phyloP scores from a whole-genome alignment of 2,329 filamentous ascomycete genomes.

The Dothistroma pini region DNA sequence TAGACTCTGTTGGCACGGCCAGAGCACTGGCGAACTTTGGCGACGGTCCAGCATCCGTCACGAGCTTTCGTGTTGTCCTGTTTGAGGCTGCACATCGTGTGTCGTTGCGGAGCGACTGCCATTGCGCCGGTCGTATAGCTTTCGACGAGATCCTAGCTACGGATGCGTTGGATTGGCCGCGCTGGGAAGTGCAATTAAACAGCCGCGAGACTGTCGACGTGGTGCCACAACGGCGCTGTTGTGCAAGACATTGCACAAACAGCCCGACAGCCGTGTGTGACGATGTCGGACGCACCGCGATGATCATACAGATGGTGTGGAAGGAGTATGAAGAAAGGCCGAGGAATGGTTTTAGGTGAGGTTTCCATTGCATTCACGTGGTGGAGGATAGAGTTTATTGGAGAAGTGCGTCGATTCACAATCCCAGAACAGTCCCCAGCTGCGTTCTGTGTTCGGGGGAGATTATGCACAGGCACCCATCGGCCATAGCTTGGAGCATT shows the following conservation, averaged over 20 bases:
- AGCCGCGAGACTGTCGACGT: neutral
- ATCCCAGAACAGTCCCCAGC: neutral
- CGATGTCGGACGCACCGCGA: neutral
- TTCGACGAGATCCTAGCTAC: neutral
- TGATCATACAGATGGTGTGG: neutral
- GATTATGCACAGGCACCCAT: neutral
- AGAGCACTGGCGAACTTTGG: neutral
- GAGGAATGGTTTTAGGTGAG: neutral
- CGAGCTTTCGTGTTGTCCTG: neutral
- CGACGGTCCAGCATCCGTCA: neutral
- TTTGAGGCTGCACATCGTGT: neutral
- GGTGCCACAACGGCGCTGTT: neutral
- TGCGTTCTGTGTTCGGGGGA: neutral
- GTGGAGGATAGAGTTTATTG: neutral
- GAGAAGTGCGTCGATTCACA: neutral
- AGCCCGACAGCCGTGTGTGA: neutral
- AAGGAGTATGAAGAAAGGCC: neutral
- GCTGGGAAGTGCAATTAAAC: conserved; percentile 8
- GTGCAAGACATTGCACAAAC: neutral
- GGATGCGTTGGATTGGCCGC: conserved; percentile 6
- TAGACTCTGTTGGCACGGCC: neutral
- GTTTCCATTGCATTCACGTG: neutral
- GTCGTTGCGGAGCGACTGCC: neutral
- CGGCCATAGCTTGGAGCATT: neutral
- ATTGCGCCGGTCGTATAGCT: neutral